Conservation (phyloP, 2,329 filamentous ascomycete genomes). For the Scedosporium apiospermum region DNA sequence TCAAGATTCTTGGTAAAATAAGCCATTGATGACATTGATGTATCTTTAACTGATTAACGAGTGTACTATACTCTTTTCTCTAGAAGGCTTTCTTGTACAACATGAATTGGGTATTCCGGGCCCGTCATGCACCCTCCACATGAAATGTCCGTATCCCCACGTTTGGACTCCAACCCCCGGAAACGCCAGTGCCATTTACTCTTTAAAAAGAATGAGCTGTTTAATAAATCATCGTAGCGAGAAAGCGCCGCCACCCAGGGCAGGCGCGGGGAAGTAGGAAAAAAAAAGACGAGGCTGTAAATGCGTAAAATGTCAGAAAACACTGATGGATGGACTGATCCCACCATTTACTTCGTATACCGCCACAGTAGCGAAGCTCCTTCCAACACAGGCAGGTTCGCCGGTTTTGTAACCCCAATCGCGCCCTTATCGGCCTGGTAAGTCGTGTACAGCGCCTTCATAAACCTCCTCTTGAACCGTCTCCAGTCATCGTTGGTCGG, state of each 20-base stretch:
- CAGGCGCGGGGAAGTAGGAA: background rate
- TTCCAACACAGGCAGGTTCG: slow-evolving; percentile 9
- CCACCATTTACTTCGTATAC: slow-evolving; percentile 7
- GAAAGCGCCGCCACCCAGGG: background rate
- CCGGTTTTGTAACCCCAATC: background rate
- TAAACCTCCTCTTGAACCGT: slow-evolving; percentile 24
- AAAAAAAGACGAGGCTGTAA: background rate
- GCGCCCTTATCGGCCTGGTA: slow-evolving; percentile 21
- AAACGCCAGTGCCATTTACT: background rate
- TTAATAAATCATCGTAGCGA: background rate
- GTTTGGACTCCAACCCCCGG: background rate
- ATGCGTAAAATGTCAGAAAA: background rate
- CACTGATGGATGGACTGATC: background rate
- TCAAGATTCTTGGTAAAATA: too few species aligned
- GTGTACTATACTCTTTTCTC: background rate
- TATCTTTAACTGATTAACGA: background rate
- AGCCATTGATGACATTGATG: background rate
- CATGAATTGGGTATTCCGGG: background rate
- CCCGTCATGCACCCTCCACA: background rate
- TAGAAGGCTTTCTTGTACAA: background rate
- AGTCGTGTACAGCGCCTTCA: slow-evolving; percentile 17
- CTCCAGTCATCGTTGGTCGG: slow-evolving; percentile 31
- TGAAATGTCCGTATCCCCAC: background rate
- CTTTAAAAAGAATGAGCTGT: background rate
- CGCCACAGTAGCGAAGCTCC: slow-evolving; percentile 13